Conservation (phyloP, 495 filamentous ascomycete genomes). For the Penicillium antarcticum region DNA sequence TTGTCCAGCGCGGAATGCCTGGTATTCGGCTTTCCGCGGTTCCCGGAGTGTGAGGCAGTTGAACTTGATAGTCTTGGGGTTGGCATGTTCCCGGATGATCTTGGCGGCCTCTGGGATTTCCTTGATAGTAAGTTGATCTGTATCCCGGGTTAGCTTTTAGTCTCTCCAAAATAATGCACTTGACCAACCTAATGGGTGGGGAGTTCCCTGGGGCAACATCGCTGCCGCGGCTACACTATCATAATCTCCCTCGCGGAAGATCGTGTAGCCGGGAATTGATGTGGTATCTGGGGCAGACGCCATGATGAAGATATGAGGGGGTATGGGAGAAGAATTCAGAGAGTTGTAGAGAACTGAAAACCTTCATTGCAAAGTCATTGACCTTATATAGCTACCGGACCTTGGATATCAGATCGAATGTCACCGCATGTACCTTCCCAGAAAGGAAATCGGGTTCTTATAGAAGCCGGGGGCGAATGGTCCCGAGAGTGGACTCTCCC, state of each 20-base stretch:
- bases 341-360: slow-evolving; percentile 7
- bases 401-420: slow-evolving; percentile 13
- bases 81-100: slow-evolving; percentile 31
- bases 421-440: slow-evolving; percentile 26
- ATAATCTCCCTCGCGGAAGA: slow-evolving; percentile 35
- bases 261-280: slow-evolving; percentile 35
- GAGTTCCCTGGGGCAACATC: slow-evolving; percentile 24
- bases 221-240: slow-evolving; percentile 31
- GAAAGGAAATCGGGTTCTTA: slow-evolving; percentile 14
- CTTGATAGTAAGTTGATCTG: slow-evolving; percentile 32
- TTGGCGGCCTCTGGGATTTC: slow-evolving; percentile 31
- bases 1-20: slow-evolving; percentile 64
- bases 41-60: slow-evolving; percentile 82
- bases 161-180: not conserved
- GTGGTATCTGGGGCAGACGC: slow-evolving; percentile 34
- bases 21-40: slow-evolving; percentile 76
- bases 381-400: slow-evolving; percentile 19
- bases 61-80: slow-evolving; percentile 56
- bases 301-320: slow-evolving; percentile 16
- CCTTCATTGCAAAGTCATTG: not conserved
- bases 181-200: slow-evolving; percentile 30
- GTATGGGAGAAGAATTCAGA: slow-evolving; percentile 8
- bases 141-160: not conserved
- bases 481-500: slow-evolving; percentile 14
- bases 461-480: slow-evolving; percentile 12